Evolutionary conservation across 2,329 filamentous ascomycete genomes (phyloP).

Genomic region (Onygena corvina): DNA sequence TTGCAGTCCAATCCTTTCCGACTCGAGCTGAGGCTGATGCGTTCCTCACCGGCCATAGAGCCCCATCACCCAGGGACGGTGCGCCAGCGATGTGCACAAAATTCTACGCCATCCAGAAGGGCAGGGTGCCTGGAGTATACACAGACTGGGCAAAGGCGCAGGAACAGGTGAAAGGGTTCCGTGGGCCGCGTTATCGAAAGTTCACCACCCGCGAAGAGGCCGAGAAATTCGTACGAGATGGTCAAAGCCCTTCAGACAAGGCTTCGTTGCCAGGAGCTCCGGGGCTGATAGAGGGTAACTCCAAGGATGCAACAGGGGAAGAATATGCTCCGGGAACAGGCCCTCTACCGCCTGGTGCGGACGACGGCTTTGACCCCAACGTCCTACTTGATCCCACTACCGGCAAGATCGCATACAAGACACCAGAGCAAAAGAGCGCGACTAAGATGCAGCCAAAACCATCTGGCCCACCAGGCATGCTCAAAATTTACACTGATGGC

Average conservation of each 20-base stretch:
- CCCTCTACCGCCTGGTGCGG: slow-evolving; percentile 43
- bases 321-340: slow-evolving; percentile 43
- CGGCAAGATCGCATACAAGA: slow-evolving; percentile 46
- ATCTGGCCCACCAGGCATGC: slow-evolving; percentile 38
- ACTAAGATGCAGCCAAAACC: slow-evolving; percentile 34
- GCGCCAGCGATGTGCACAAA: slow-evolving; percentile 33
- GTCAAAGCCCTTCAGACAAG: slow-evolving; percentile 7
- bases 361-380: slow-evolving; percentile 51
- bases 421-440: slow-evolving; percentile 37
- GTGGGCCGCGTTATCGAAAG: slow-evolving; percentile 55
- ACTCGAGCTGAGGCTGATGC: slow-evolving; percentile 63
- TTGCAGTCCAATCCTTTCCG: slow-evolving; percentile 65
- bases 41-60: slow-evolving; percentile 55
- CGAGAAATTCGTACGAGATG: slow-evolving; percentile 54
- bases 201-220: slow-evolving; percentile 61
- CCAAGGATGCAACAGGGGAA: slow-evolving; percentile 33
- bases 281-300: slow-evolving; percentile 31
- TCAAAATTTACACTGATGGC: slow-evolving; percentile 53
- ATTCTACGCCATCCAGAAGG: slow-evolving; percentile 50
- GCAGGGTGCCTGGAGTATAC: slow-evolving; percentile 50
- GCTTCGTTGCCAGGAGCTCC: slow-evolving; percentile 19
- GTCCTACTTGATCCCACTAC: slow-evolving; percentile 43
- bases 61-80: slow-evolving; percentile 22
- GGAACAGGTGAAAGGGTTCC: slow-evolving; percentile 61
- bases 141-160: slow-evolving; percentile 57